Evolutionary conservation across 306 rosid genomes (phyloP), one percentile per base, ranked within the genome.

Genomic region (Malus orientalis): DNA sequence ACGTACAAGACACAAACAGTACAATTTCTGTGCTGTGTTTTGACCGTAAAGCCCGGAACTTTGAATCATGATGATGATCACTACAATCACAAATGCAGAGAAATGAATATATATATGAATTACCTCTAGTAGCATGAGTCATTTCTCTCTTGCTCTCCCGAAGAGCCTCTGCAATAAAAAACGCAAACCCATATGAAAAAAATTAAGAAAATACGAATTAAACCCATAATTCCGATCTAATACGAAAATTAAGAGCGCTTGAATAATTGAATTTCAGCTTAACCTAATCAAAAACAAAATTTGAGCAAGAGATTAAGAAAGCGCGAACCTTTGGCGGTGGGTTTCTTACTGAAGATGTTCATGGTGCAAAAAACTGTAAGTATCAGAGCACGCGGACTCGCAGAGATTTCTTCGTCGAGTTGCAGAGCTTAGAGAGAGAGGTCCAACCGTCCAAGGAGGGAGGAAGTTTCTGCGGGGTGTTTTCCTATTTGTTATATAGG

Each of bases 141-240:
- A 92, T 91, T 85, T 96, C 97, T 42, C 97, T 88, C 86, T 90
- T 96, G 81, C 98, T 92, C 90, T 87, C 96, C 76, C 99, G 85
- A 73, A 96, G 96, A 79, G 97, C 93, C 91, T 96, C 99, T 96
- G 98, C 69, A 18, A 80, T 44, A 30, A 36, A 60, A 87, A 83
- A 74, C 12, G 38, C 32, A 59, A 62, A 66, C 76, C 40, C 30
- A 22, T 33, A 32, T 8, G 72, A 77, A 76, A 11, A 11, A 64
- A 73, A 40, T 78, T 16, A 22, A 19, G 61, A 5, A 71, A 40
- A 42, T 23, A 10, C 62, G 69, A 84, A 32, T 15, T 20, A 27
- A 19, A 80, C 4, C 29, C 74, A 60, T 11, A 80, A 68, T 80
- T 80, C 29, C 80, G 60, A 54, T 65, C 47, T 51, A 69, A 71